Evolutionary conservation across 2,329 filamentous ascomycete species (phyloP), one percentile per base, ranked within the genome.

Genomic region (Stagonosporopsis rhizophila): DNA sequence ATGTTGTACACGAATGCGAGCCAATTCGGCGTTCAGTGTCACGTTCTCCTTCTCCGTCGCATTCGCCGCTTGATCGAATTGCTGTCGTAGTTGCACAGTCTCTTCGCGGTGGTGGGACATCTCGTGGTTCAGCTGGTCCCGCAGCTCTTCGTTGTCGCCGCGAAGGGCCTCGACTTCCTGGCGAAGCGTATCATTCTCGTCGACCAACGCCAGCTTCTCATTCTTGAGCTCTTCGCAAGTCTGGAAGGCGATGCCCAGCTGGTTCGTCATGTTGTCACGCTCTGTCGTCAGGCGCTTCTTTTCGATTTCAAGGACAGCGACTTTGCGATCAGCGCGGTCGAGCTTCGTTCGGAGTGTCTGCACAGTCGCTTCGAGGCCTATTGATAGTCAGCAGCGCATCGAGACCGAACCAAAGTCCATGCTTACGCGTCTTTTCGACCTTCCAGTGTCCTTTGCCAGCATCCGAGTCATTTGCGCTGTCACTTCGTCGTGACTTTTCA

Each of bases 201-300:
- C 58, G 15, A 52, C 60, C 35, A 78, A 52, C 17, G 70, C 68
- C 41, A 78, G 72, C 52, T 80, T 81, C 62, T 82, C 81, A 8
- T 61, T 72, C 69, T 78, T 80, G 28, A 82, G 64, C 62, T 79
- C 79, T 67, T 78, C 84, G 62, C 85, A 83, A 30, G 83, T 85
- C 52, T 81, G 79, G 48, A 84, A 87, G 4, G 86, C 86, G 46
- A 86, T 81, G 25, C 84, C 83, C 6, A 88, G 79, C 65, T 88
- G 87, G 47, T 81, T 82, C 44, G 89, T 79, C 34, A 88, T 83
- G 42, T 86, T 85, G 62, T 90, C 87, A 27, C 87, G 83, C 72
- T 91, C 89, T 27, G 84, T 81, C 3, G 81, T 80, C 38, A 89
- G 75, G 3, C 86, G 83, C 59, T 88, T 84, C 56, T 84, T 86